A percentile compares a stretch with the other conserved stretches of the same genome.
phyloP scores from a whole-genome alignment of 441 rosid species.

The Aquilaria agallochum region DNA sequence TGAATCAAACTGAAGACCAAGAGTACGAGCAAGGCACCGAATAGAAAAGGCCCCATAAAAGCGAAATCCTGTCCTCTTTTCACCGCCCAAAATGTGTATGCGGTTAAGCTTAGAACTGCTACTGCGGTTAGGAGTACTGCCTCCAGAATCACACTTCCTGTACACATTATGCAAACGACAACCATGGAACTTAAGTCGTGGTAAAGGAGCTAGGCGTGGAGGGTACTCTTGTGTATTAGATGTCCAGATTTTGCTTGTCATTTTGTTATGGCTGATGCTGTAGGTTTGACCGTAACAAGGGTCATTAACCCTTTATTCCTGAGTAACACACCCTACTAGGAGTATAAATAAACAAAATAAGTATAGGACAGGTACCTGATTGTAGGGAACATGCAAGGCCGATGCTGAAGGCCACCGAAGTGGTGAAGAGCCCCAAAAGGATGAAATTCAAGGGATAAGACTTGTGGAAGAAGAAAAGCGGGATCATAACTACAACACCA shows the following conservation, averaged over 20 bases:
- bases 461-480: slow-evolving; percentile 18
- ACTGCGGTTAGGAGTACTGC: slow-evolving; percentile 34
- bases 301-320: no score
- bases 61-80: slow-evolving; percentile 41
- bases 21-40: slow-evolving; percentile 24
- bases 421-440: slow-evolving; percentile 29
- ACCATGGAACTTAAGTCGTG: neutral
- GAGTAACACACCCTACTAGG: no score
- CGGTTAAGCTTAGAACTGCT: slow-evolving; percentile 33
- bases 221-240: no score
- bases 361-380: slow-evolving; percentile 21
- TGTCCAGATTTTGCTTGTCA: neutral
- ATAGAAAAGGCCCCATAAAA: slow-evolving; percentile 43
- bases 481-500: slow-evolving; percentile 27
- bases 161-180: neutral
- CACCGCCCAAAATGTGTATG: slow-evolving; percentile 47
- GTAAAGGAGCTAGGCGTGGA: no score
- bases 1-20: slow-evolving; percentile 26
- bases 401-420: slow-evolving; percentile 21
- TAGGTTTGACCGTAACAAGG: no score
- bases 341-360: no score
- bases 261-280: no score
- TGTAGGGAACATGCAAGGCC: slow-evolving; percentile 35
- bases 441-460: slow-evolving; percentile 31
- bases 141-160: slow-evolving; percentile 37